A percentile compares a stretch with the other conserved stretches of the same genome.
Conservation (phyloP, 148 eudicot genomes). For the Cornus controversa region DNA sequence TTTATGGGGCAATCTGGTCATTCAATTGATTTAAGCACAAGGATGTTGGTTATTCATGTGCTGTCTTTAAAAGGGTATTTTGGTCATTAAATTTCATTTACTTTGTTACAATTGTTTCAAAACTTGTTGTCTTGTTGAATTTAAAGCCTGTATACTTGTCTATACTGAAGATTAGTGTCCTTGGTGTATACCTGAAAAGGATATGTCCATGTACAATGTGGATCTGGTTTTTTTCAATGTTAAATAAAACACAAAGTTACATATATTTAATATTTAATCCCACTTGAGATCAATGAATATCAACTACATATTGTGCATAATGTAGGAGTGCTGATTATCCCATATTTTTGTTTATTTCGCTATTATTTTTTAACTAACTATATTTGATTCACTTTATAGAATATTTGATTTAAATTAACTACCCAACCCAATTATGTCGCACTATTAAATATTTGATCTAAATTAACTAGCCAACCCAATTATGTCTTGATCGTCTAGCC, state of each 20-base stretch:
- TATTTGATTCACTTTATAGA: no score
- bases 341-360: no score
- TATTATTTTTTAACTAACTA: no score
- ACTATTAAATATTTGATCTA: no score
- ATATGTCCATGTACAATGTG: not conserved
- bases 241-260: not conserved
- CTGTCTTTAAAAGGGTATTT: constrained; percentile 2
- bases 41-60: not conserved
- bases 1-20: constrained; percentile 1
- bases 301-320: not conserved
- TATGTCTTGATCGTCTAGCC: no score
- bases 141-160: not conserved
- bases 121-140: not conserved
- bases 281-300: no score
- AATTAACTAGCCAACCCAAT: no score
- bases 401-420: no score
- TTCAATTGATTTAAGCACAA: not conserved
- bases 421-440: no score
- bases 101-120: not conserved
- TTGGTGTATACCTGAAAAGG: not conserved
- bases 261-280: not conserved
- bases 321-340: not conserved
- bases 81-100: constrained; percentile 6
- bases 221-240: not conserved
- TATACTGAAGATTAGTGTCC: not conserved